phyloP scores from a whole-genome alignment of 139 green algal genomes.

The Diplosphaera chodatii region DNA sequence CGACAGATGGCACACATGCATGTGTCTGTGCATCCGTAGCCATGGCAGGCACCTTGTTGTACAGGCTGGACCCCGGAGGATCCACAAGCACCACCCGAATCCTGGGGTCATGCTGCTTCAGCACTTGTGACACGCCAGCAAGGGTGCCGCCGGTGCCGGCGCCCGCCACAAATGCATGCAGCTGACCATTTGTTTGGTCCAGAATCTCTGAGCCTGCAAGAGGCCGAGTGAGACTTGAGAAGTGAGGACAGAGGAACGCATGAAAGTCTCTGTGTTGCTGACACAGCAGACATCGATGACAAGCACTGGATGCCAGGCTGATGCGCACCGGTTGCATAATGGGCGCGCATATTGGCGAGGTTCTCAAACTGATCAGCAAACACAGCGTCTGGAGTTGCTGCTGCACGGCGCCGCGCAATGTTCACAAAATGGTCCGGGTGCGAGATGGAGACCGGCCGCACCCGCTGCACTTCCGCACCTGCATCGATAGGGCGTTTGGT shows the following conservation, averaged over 20 bases:
- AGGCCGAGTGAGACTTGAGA: too few relatives aligned
- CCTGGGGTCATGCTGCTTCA: constrained; percentile 49
- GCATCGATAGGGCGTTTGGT: too few relatives aligned
- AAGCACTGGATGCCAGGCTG: too few relatives aligned
- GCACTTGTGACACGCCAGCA: constrained; percentile 64
- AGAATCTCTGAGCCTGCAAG: constrained; percentile 76
- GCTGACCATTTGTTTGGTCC: constrained; percentile 55
- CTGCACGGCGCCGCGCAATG: constrained; percentile 60
- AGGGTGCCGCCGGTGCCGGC: constrained; percentile 92
- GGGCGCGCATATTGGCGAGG: constrained; percentile 74
- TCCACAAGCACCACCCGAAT: constrained; percentile 70
- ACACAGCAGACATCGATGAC: too few relatives aligned
- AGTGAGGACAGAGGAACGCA: too few relatives aligned
- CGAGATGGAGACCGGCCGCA: constrained; percentile 89
- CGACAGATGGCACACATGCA: too few relatives aligned
- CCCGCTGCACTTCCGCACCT: constrained; percentile 66
- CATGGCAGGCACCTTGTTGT: constrained; percentile 82
- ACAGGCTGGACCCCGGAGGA: constrained; percentile 81
- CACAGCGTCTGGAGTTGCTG: constrained; percentile 36
- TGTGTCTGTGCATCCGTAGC: too few relatives aligned
- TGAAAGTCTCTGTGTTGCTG: too few relatives aligned
- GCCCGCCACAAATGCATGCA: constrained; percentile 90
- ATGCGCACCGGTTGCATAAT: constrained; percentile 54
- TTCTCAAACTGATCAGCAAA: constrained; percentile 98
- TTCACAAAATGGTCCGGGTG: constrained; percentile 93